Percentiles rank a stretch among this genome's conserved stretches.
phyloP scores from a whole-genome alignment of 768 basidiomycete species.

The Filobasidium floriforme region DNA sequence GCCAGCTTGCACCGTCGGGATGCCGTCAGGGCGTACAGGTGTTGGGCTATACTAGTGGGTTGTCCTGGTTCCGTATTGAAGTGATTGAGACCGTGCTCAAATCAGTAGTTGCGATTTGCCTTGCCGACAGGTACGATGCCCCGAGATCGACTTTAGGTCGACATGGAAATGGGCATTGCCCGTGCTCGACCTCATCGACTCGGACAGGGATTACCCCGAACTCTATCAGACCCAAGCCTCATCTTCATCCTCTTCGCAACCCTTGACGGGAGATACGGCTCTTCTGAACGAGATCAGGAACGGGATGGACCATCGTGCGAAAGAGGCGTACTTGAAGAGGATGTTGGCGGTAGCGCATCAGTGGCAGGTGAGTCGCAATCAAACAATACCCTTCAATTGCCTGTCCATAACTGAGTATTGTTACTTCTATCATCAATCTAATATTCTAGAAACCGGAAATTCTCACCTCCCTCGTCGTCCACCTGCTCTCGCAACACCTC shows the following conservation, averaged over 20 bases:
- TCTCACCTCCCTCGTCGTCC: conserved; percentile 65
- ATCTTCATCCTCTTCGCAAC: neutral
- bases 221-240: neutral
- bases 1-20: conserved; percentile 34
- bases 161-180: conserved; percentile 42
- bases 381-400: too few relatives aligned
- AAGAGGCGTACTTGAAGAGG: conserved; percentile 33
- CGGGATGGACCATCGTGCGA: neutral
- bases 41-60: conserved; percentile 43
- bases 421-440: neutral
- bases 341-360: conserved; percentile 32
- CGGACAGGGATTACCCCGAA: neutral
- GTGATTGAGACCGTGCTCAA: too few relatives aligned
- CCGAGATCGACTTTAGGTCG: conserved; percentile 41
- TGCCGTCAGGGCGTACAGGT: conserved; percentile 29
- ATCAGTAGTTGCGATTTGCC: too few relatives aligned
- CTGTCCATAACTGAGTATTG: too few relatives aligned
- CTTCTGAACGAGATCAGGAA: neutral
- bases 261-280: neutral
- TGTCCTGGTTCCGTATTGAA: neutral
- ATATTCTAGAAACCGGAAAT: conserved; percentile 62
- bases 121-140: conserved; percentile 44
- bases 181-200: conserved; percentile 23
- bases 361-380: conserved; percentile 29
- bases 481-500: conserved; percentile 55